Percentiles rank a stretch among this genome's conserved stretches.
These are phyloP conservation scores for Aspergillus sp. DNA, from an alignment of 2,329 filamentous ascomycete species.

Conservation along the genomic window DNA sequence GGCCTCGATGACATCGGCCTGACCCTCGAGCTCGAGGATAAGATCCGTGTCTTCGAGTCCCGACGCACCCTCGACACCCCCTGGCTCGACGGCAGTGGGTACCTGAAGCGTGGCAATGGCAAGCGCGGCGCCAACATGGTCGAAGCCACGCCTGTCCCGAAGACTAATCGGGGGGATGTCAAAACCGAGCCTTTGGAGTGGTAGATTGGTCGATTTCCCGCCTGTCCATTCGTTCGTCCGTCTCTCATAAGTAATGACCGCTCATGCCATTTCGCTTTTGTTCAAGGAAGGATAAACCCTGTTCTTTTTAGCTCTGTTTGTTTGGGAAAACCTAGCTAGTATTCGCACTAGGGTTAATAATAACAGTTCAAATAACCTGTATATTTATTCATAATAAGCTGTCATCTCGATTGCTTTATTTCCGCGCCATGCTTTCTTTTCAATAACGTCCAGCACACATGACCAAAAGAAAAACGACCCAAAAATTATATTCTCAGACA, in stretches of 20 bases:
- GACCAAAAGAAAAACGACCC: no score
- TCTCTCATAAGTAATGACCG: background rate
- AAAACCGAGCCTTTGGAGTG: constrained; percentile 82
- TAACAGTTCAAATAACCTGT: background rate
- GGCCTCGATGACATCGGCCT: constrained; percentile 92
- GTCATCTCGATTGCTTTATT: no score
- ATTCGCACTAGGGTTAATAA: background rate
- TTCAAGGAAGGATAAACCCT: background rate
- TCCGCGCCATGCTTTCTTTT: no score
- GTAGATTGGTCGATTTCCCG: constrained; percentile 40
- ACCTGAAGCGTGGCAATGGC: constrained; percentile 53
- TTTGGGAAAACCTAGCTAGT: background rate
- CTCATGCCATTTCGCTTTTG: background rate
- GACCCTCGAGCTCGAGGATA: constrained; percentile 83
- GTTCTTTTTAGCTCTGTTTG: background rate
- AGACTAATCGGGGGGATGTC: constrained; percentile 78
- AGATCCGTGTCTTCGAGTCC: constrained; percentile 75
- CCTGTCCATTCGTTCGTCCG: no score
- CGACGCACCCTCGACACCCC: constrained; percentile 69
- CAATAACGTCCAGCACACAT: no score
- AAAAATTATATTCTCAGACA: no score
- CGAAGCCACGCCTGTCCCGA: constrained; percentile 62
- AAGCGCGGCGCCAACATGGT: constrained; percentile 53
- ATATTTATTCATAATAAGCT: no score
- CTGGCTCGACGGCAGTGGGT: constrained; percentile 82